phyloP scores from a whole-genome alignment of 2,329 filamentous ascomycete genomes.

The Sclerotinia borealis region DNA sequence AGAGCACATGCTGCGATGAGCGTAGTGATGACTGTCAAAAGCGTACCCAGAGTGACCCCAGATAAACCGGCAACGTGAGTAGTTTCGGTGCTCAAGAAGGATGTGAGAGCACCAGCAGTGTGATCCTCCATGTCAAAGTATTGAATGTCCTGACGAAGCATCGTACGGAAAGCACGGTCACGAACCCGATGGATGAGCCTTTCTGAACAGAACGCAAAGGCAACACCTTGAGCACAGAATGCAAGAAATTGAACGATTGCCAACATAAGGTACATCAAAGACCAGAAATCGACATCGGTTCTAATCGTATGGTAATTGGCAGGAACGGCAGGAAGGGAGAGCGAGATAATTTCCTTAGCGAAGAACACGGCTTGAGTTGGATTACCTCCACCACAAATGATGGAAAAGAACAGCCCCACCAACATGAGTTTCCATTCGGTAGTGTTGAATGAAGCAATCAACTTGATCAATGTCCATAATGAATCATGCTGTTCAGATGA shows the following conservation, averaged over 20 bases:
- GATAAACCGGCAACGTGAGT: constrained; percentile 84
- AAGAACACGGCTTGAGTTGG: constrained; percentile 77
- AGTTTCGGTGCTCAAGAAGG: constrained; percentile 82
- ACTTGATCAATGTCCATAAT: constrained; percentile 68
- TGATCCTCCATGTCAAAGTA: constrained; percentile 92
- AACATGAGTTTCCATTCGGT: constrained; percentile 67
- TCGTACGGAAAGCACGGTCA: constrained; percentile 73
- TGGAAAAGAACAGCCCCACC: constrained; percentile 64
- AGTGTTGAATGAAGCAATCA: constrained; percentile 75
- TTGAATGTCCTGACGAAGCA: constrained; percentile 86
- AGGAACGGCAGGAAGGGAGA: constrained; percentile 39
- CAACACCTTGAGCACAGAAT: constrained; percentile 61
- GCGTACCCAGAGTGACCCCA: constrained; percentile 79
- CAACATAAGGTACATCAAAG: constrained; percentile 81
- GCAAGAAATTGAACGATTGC: constrained; percentile 66
- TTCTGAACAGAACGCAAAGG: constrained; percentile 84
- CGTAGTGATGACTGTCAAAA: constrained; percentile 75
- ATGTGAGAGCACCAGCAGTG: constrained; percentile 79
- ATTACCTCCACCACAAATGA: constrained; percentile 76
- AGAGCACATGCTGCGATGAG: constrained; percentile 67
- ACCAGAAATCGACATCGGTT: constrained; percentile 76
- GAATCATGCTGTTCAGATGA: constrained; percentile 55
- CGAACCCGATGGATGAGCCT: constrained; percentile 76
- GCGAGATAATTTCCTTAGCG: constrained; percentile 74
- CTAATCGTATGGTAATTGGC: constrained; percentile 45